Evolutionary conservation across 2,329 filamentous ascomycete species (phyloP).

Genomic region (Periconia sp.): DNA sequence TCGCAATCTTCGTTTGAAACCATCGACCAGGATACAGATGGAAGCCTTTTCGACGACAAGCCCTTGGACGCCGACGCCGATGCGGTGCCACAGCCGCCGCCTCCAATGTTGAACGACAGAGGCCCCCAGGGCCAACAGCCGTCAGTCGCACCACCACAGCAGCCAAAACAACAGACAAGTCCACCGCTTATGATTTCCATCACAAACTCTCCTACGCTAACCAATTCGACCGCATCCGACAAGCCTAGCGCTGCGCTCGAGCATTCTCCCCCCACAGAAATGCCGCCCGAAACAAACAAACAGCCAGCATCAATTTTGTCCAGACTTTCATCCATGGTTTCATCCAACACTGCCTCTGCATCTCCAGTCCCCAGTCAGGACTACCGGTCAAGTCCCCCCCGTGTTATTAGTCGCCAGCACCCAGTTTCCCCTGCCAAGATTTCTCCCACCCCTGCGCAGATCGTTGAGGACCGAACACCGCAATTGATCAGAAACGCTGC

Average conservation of each 20-base stretch:
- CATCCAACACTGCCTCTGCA: constrained; percentile 28
- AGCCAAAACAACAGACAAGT: constrained; percentile 8
- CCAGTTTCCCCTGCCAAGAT: constrained; percentile 24
- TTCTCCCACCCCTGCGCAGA: constrained; percentile 21
- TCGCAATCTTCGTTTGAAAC: constrained; percentile 33
- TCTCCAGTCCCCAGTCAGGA: constrained; percentile 29
- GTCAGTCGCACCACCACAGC: constrained; percentile 4
- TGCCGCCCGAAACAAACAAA: constrained; percentile 16
- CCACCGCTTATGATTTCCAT: constrained; percentile 15
- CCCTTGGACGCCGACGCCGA: constrained; percentile 28
- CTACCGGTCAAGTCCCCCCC: constrained; percentile 33
- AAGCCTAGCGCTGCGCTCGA: constrained; percentile 11
- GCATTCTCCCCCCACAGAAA: constrained; percentile 16
- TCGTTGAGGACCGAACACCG: constrained; percentile 21
- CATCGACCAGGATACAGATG: constrained; percentile 34
- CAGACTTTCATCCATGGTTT: constrained; percentile 40
- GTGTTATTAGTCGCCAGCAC: constrained; percentile 26
- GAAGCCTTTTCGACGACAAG: constrained; percentile 25
- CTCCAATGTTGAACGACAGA: constrained; percentile 10
- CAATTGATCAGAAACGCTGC: constrained; percentile 16
- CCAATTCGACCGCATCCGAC: constrained; percentile 8
- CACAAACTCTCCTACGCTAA: not conserved
- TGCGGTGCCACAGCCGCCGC: constrained; percentile 22
- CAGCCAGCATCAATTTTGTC: constrained; percentile 39
- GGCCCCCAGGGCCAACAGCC: constrained; percentile 15